Percentiles rank a stretch among this genome's conserved stretches.
Evolutionary conservation across 164 flowering plant species (phyloP).

Genomic region (Chimonanthus salicifolius): DNA sequence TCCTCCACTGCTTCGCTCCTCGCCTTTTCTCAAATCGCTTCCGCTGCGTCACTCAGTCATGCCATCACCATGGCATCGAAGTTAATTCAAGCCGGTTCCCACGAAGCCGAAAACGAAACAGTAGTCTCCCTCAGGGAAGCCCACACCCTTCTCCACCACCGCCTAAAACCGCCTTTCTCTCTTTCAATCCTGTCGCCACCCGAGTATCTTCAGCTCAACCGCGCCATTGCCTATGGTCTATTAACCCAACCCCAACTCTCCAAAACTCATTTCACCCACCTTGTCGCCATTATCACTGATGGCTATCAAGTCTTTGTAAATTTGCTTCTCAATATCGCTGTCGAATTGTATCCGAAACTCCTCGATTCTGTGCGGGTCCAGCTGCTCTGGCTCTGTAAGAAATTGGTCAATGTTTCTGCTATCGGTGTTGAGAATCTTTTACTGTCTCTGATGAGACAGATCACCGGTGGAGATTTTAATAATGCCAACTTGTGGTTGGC

Average conservation of each 20-base stretch:
- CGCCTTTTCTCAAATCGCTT: too few relatives aligned
- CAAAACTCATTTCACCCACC: conserved; percentile 54
- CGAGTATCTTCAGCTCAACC: conserved; percentile 50
- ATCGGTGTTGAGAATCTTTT: conserved; percentile 54
- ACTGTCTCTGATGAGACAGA: conserved; percentile 61
- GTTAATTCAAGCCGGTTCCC: conserved; percentile 23
- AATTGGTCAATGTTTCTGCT: conserved; percentile 48
- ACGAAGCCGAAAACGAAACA: conserved; percentile 37
- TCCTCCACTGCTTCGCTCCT: too few relatives aligned
- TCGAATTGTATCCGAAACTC: conserved; percentile 48
- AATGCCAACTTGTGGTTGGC: conserved; percentile 76
- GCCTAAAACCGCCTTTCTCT: conserved; percentile 45
- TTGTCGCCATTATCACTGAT: conserved; percentile 66
- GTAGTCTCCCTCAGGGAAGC: conserved; percentile 38
- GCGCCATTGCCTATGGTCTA: conserved; percentile 57
- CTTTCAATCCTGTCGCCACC: conserved; percentile 35
- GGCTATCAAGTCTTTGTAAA: conserved; percentile 52
- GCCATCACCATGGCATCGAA: conserved; percentile 26
- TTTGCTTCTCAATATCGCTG: conserved; percentile 36
- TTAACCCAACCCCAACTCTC: conserved; percentile 45
- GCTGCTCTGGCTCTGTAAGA: conserved; percentile 46
- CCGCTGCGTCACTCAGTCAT: too few relatives aligned
- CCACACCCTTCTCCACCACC: conserved; percentile 28
- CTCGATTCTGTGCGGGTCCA: conserved; percentile 38
- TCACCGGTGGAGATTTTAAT: conserved; percentile 69